A percentile compares a stretch with the other conserved stretches of the same genome.
Evolutionary conservation across 2,329 filamentous ascomycete species (phyloP).

Genomic region (Colletotrichum shisoi): DNA sequence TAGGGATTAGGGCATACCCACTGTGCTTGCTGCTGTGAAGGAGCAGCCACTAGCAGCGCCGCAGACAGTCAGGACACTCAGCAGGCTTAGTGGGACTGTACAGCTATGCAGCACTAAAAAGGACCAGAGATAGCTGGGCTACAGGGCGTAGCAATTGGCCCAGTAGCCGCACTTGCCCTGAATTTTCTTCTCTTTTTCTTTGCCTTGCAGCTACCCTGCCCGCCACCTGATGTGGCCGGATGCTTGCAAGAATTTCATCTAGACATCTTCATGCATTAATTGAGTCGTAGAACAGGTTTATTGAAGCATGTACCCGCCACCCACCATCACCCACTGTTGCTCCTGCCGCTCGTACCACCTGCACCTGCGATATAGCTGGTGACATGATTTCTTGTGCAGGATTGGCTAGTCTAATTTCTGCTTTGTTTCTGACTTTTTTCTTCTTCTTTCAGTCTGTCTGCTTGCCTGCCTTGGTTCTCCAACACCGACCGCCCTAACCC

Average conservation of each 20-base stretch:
- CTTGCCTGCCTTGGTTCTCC: conserved; percentile 26
- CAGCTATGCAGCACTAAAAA: conserved; percentile 8
- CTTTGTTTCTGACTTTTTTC: conserved; percentile 16
- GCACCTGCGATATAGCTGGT: conserved; percentile 23
- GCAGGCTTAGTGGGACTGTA: conserved; percentile 10
- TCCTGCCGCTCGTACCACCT: conserved; percentile 31
- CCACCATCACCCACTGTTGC: conserved; percentile 7
- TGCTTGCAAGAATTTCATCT: conserved; percentile 32
- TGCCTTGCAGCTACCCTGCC: background rate
- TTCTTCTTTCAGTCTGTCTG: conserved; percentile 8
- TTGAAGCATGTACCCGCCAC: conserved; percentile 30
- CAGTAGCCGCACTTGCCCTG: conserved; percentile 10
- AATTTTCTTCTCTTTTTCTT: conserved; percentile 12
- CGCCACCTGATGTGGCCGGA: conserved; percentile 22
- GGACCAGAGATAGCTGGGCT: conserved; percentile 25
- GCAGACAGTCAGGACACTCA: conserved; percentile 1
- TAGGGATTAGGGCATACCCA: conserved; percentile 38
- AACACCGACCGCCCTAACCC: conserved; percentile 16
- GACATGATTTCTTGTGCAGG: conserved; percentile 30
- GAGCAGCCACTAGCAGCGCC: conserved; percentile 12
- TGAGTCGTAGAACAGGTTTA: conserved; percentile 30
- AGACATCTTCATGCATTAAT: conserved; percentile 38
- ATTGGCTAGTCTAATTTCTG: conserved; percentile 8
- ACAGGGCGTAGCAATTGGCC: background rate
- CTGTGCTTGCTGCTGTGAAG: conserved; percentile 27